Conservation (phyloP, 2,329 filamentous ascomycete species). For the Fusarium guadeloupense region DNA sequence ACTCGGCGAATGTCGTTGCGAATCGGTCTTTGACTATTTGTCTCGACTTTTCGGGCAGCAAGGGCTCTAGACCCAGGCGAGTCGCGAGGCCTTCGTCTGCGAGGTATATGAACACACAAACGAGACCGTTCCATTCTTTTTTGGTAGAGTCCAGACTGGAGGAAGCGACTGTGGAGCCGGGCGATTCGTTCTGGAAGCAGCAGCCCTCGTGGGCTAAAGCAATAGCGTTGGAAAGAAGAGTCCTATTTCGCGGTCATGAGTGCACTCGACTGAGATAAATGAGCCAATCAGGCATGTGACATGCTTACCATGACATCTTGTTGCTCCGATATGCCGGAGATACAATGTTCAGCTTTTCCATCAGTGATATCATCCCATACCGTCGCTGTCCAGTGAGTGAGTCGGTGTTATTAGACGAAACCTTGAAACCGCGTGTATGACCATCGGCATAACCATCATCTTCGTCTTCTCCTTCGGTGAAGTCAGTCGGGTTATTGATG, state of each 20-base stretch:
- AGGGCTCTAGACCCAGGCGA: slow-evolving; percentile 19
- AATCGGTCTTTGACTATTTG: slow-evolving; percentile 22
- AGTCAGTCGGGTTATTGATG: slow-evolving; percentile 28
- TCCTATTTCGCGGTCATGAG: slow-evolving; percentile 1
- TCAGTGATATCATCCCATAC: slow-evolving; percentile 27
- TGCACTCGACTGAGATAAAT: too few species aligned
- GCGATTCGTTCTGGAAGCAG: slow-evolving; percentile 19
- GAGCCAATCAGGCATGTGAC: too few species aligned
- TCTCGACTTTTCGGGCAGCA: slow-evolving; percentile 23
- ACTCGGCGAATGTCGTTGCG: slow-evolving; percentile 19
- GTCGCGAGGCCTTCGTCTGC: slow-evolving; percentile 21
- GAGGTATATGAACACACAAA: slow-evolving; percentile 29
- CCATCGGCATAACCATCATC: slow-evolving; percentile 1
- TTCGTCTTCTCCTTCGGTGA: slow-evolving; percentile 29
- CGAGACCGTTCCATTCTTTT: slow-evolving; percentile 23
- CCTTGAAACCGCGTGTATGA: neutral
- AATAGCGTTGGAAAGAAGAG: slow-evolving; percentile 27
- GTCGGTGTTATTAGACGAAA: neutral
- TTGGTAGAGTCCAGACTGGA: neutral
- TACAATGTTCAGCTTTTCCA: slow-evolving; percentile 30
- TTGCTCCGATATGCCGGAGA: slow-evolving; percentile 30
- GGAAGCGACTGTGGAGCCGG: neutral
- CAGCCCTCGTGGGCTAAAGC: slow-evolving; percentile 24
- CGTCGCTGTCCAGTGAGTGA: slow-evolving; percentile 16
- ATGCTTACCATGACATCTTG: slow-evolving; percentile 28